phyloP scores from a whole-genome alignment of 768 basidiomycete genomes.

The Auricularia heimuer region DNA sequence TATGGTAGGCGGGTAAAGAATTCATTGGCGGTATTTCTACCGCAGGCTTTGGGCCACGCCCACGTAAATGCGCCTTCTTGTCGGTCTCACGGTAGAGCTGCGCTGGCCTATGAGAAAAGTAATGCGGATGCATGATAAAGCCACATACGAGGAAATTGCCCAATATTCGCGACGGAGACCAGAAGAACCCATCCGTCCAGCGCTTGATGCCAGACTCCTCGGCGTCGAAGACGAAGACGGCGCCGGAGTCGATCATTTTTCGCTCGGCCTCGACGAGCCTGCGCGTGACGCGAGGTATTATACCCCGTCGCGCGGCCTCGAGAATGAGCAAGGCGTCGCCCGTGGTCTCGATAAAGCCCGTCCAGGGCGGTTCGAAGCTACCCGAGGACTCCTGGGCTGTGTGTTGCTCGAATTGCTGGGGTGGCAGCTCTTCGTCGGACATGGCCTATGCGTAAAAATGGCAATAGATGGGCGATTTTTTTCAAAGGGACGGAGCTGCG shows the following conservation, averaged over 20 bases:
- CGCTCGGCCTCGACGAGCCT: conserved; percentile 88
- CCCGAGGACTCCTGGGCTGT: background rate
- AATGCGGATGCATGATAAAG: background rate
- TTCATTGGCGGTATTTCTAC: background rate
- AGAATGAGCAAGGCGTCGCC: conserved; percentile 94
- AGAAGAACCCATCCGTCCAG: conserved; percentile 96
- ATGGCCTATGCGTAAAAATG: background rate
- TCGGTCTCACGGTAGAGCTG: conserved; percentile 86
- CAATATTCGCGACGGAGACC: conserved; percentile 87
- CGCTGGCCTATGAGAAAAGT: background rate
- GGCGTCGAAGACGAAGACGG: conserved; percentile 96
- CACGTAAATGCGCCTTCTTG: conserved; percentile 42
- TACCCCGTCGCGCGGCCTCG: conserved; percentile 81
- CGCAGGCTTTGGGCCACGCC: conserved; percentile 18
- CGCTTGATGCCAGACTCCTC: conserved; percentile 95
- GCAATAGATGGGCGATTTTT: background rate
- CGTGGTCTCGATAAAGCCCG: conserved; percentile 91
- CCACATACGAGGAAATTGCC: conserved; percentile 70
- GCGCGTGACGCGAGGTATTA: conserved; percentile 86
- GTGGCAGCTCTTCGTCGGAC: background rate
- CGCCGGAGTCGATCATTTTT: conserved; percentile 85
- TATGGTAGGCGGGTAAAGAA: background rate
- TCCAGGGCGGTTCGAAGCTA: conserved; percentile 68
- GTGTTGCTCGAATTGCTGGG: background rate
- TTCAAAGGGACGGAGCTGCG: background rate